phyloP scores from a whole-genome alignment of 805 yeast species.

The Clavispora fructus region DNA sequence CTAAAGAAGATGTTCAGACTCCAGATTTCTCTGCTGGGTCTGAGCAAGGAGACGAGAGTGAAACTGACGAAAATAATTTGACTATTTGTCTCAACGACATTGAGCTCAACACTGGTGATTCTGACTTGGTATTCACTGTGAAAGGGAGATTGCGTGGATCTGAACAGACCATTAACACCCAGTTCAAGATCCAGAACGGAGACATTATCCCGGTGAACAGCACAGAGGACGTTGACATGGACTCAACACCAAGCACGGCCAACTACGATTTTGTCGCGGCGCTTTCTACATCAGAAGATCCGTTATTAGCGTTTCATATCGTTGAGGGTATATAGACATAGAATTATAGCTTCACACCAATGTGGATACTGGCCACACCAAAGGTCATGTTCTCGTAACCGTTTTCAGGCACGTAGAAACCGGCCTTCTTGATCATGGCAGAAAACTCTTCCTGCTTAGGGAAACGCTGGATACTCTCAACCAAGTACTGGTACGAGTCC shows the following conservation, averaged over 20 bases:
- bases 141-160: constrained; percentile 8
- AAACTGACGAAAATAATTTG: constrained; percentile 4
- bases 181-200: constrained; percentile 30
- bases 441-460: constrained; percentile 91
- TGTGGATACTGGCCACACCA: constrained; percentile 94
- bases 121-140: constrained; percentile 20
- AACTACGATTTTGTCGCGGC: constrained; percentile 18
- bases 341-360: constrained; percentile 77
- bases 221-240: constrained; percentile 17
- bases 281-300: constrained; percentile 30
- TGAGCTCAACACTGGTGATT: constrained; percentile 17
- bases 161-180: background rate
- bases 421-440: constrained; percentile 89
- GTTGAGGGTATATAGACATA: constrained; percentile 9
- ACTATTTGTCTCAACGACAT: constrained; percentile 18
- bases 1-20: constrained; percentile 15
- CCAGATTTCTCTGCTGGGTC: constrained; percentile 5
- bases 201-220: constrained; percentile 1
- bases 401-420: constrained; percentile 76
- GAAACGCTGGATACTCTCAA: constrained; percentile 87
- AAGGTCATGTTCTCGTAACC: constrained; percentile 94
- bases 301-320: constrained; percentile 18
- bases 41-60: background rate
- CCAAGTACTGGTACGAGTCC: constrained; percentile 93
- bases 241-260: constrained; percentile 11